Conservation (phyloP, 768 basidiomycete species). For the Hericium coralloides region DNA sequence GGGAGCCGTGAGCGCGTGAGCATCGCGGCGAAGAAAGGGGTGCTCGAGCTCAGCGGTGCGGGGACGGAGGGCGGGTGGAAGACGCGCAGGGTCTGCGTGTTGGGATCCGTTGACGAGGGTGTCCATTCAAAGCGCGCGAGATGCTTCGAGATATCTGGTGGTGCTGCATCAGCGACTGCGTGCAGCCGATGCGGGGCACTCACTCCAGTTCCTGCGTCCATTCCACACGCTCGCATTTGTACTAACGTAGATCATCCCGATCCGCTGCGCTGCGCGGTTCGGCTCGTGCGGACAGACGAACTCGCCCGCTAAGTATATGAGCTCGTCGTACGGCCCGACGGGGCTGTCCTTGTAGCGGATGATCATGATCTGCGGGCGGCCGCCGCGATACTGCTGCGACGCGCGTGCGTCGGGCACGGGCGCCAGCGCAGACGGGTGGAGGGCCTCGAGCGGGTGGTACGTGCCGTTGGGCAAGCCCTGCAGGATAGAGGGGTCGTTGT, state of each 20-base stretch:
- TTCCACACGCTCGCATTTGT: neutral
- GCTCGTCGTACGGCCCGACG: constrained; percentile 12
- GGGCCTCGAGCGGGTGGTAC: constrained; percentile 4
- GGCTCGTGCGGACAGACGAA: constrained; percentile 2
- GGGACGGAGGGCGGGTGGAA: too few species aligned
- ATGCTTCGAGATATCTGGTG: constrained; percentile 7
- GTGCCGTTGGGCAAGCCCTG: constrained; percentile 10
- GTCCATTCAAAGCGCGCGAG: constrained; percentile 9
- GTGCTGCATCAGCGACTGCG: constrained; percentile 3
- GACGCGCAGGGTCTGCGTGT: too few species aligned
- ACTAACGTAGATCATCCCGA: constrained; percentile 10
- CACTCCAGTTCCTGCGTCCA: too few species aligned
- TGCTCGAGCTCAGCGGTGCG: too few species aligned
- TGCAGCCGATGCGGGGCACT: constrained; percentile 7
- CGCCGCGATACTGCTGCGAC: too few species aligned
- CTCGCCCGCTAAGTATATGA: neutral
- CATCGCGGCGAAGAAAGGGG: too few species aligned
- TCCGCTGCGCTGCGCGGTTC: neutral
- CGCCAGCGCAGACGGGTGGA: constrained; percentile 9
- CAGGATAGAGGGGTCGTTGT: constrained; percentile 2
- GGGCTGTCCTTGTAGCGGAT: constrained; percentile 6
- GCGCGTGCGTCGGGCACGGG: neutral
- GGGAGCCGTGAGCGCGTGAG: too few species aligned
- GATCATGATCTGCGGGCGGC: neutral
- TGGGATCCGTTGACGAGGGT: too few species aligned